Conservation (phyloP, 2,329 filamentous ascomycete species). For the Microdochium bolleyi region DNA sequence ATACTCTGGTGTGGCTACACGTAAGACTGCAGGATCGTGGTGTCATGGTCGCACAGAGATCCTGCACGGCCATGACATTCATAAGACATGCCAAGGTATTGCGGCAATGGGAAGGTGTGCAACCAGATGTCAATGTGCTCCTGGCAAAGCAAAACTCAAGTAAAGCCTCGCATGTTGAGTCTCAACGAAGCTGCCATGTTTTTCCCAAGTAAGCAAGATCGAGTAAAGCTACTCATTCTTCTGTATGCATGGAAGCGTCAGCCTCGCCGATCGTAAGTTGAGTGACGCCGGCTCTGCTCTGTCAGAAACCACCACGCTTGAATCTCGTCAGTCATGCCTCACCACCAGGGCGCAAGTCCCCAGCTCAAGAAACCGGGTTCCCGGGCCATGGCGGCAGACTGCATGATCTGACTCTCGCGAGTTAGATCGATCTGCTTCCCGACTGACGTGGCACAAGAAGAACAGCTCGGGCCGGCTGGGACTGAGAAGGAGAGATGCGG, state of each 20-base stretch:
- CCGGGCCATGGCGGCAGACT: not conserved
- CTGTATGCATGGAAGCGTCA: too few species aligned
- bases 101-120: not conserved
- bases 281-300: too few species aligned
- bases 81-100: not conserved
- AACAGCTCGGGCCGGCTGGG: too few species aligned
- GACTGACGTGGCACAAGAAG: not conserved
- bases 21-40: not conserved
- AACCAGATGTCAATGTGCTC: too few species aligned
- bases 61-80: not conserved
- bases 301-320: too few species aligned
- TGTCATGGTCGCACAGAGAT: not conserved
- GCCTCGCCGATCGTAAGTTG: too few species aligned
- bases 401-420: not conserved
- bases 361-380: not conserved
- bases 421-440: not conserved
- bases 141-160: too few species aligned
- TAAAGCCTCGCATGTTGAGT: too few species aligned
- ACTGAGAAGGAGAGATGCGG: not conserved
- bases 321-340: too few species aligned
- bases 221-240: too few species aligned
- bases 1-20: not conserved
- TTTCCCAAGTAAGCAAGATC: too few species aligned
- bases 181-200: too few species aligned
- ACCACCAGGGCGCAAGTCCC: not conserved